These are phyloP conservation scores for Garcia nutans DNA, from an alignment of 345 rosid species.

Conservation along the genomic window DNA sequence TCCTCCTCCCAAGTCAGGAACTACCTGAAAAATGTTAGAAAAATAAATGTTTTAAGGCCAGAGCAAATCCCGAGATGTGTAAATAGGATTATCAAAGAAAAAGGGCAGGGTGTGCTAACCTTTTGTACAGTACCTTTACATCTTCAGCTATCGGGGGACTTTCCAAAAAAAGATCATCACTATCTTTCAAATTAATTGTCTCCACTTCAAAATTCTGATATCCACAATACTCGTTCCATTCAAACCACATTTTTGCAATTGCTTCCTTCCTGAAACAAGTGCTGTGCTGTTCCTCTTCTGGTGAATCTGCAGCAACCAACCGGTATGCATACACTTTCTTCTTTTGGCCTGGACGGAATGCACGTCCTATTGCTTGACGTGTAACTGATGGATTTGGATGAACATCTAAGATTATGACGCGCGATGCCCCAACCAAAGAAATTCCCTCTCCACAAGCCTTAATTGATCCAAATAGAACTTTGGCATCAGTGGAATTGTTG, in stretches of 20 bases:
- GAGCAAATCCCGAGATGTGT: neutral
- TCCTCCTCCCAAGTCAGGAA: neutral
- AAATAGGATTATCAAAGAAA: neutral
- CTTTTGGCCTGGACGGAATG: slow-evolving; percentile 82
- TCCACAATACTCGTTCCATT: slow-evolving; percentile 72
- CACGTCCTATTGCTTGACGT: slow-evolving; percentile 89
- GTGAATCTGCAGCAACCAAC: slow-evolving; percentile 72
- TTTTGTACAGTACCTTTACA: slow-evolving; percentile 58
- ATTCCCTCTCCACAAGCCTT: slow-evolving; percentile 98
- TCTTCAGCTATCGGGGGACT: slow-evolving; percentile 58
- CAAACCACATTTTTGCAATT: slow-evolving; percentile 91
- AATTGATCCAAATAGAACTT: slow-evolving; percentile 84
- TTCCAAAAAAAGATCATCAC: slow-evolving; percentile 64
- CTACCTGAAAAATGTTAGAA: slow-evolving; percentile 35
- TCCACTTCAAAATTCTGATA: slow-evolving; percentile 49
- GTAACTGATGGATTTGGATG: slow-evolving; percentile 95
- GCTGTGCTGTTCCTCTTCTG: slow-evolving; percentile 64
- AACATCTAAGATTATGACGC: slow-evolving; percentile 75
- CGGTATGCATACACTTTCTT: slow-evolving; percentile 74
- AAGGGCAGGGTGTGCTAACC: slow-evolving; percentile 40
- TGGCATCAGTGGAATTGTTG: slow-evolving; percentile 70
- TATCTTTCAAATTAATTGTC: slow-evolving; percentile 46
- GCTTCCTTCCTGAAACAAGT: slow-evolving; percentile 73
- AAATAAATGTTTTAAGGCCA: slow-evolving; percentile 2
- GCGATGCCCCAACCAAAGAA: slow-evolving; percentile 86